Evolutionary conservation across 2,329 filamentous ascomycete species (phyloP).

Genomic region (Colletotrichum brevisporum): DNA sequence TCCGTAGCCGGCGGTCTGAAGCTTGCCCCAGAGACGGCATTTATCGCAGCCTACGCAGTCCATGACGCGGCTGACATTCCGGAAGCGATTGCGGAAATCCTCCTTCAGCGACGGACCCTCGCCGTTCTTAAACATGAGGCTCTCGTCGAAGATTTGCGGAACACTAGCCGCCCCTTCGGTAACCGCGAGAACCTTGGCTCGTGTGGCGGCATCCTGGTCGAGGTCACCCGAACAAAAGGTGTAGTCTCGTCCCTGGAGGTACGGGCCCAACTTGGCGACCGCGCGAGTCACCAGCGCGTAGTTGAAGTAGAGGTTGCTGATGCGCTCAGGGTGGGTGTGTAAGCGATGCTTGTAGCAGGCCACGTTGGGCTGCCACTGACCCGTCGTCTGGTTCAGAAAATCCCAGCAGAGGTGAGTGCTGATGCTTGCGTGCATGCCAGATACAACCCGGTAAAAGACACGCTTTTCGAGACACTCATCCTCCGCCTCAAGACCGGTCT

Average conservation of each 20-base stretch:
- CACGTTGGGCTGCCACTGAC: slow-evolving; percentile 91
- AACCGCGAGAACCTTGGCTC: slow-evolving; percentile 84
- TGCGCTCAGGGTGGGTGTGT: slow-evolving; percentile 86
- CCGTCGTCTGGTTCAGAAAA: slow-evolving; percentile 94
- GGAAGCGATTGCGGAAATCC: slow-evolving; percentile 96
- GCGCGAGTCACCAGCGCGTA: slow-evolving; percentile 95
- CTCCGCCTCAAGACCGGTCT: slow-evolving; percentile 80
- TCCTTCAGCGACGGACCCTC: slow-evolving; percentile 87
- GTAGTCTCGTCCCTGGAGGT: slow-evolving; percentile 77
- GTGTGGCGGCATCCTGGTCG: slow-evolving; percentile 83
- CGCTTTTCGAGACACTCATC: slow-evolving; percentile 98
- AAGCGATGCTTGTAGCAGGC: slow-evolving; percentile 91
- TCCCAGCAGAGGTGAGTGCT: slow-evolving; percentile 97
- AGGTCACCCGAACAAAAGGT: slow-evolving; percentile 93
- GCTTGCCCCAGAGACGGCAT: slow-evolving; percentile 96
- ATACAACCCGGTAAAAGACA: slow-evolving; percentile 96
- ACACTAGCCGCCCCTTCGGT: slow-evolving; percentile 77
- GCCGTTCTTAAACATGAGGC: slow-evolving; percentile 90
- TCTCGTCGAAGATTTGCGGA: slow-evolving; percentile 93
- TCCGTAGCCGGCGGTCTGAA: slow-evolving; percentile 95
- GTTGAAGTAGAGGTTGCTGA: slow-evolving; percentile 99
- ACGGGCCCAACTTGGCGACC: slow-evolving; percentile 88
- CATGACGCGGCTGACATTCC: slow-evolving; percentile 97
- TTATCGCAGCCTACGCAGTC: slow-evolving; percentile 99
- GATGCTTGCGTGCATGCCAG: slow-evolving; percentile 98